These are phyloP conservation scores for Schoenoplectus tabernaemontani DNA, from an alignment of 202 grass and related monocot species.

Conservation along the genomic window DNA sequence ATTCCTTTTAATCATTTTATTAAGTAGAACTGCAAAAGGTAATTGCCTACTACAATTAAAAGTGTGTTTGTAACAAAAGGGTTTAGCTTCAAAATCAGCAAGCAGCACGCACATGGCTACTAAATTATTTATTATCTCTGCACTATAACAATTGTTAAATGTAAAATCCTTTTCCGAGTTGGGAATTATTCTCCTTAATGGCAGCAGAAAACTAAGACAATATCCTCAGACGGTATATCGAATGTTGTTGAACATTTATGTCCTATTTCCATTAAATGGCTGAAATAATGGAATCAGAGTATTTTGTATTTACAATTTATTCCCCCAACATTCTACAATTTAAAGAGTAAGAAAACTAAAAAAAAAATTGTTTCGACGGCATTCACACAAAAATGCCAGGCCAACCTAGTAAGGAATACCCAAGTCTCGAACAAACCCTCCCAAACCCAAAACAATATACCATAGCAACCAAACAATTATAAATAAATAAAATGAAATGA, in stretches of 20 bases:
- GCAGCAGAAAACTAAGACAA: background rate
- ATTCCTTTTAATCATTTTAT: no score
- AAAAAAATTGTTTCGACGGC: background rate
- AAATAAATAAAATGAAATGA: background rate
- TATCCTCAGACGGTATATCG: background rate
- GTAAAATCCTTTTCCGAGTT: background rate
- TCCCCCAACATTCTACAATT: conserved; percentile 15
- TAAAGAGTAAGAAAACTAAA: conserved; percentile 4
- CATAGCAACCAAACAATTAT: background rate
- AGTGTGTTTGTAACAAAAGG: background rate
- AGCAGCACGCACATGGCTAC: no score
- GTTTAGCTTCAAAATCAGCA: background rate
- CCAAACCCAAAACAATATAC: background rate
- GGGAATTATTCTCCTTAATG: background rate
- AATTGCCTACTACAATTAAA: no score
- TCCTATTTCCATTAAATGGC: background rate
- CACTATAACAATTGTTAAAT: background rate
- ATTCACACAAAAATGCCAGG: conserved; percentile 8
- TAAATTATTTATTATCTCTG: background rate
- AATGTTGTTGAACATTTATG: background rate
- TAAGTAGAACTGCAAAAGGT: no score
- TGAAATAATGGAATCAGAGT: conserved; percentile 3
- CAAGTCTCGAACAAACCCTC: no score
- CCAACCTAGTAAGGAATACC: no score
- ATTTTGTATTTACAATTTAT: conserved; percentile 31